Percentiles rank a stretch among this genome's conserved stretches.
Conservation (phyloP, 1,284 basidiomycete genomes). For the Ceratobasidium sp. region DNA sequence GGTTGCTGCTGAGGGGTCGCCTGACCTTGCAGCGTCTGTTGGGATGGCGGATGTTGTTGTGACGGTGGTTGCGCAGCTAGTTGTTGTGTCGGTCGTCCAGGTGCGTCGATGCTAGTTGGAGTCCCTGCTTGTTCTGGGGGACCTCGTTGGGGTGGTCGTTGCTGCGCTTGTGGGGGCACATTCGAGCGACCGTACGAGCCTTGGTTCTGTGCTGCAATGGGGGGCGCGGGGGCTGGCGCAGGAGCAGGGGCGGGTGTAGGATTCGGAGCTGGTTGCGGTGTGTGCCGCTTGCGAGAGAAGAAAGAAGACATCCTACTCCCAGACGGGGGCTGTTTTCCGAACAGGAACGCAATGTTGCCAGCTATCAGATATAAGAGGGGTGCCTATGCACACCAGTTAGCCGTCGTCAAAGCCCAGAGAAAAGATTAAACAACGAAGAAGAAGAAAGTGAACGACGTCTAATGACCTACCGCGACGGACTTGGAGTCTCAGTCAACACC, state of each 20-base stretch:
- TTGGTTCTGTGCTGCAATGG: constrained; percentile 61
- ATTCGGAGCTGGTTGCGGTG: constrained; percentile 65
- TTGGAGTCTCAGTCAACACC: constrained; percentile 8
- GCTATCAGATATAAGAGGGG: not conserved
- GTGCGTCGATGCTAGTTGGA: not conserved
- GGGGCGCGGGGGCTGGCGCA: constrained; percentile 71
- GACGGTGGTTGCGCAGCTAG: constrained; percentile 15
- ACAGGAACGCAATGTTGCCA: constrained; percentile 66
- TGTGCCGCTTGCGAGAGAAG: constrained; percentile 78
- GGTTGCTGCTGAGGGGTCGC: constrained; percentile 53
- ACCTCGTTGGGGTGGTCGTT: constrained; percentile 51
- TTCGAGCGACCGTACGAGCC: constrained; percentile 19
- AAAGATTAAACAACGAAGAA: not conserved
- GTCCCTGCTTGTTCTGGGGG: not conserved
- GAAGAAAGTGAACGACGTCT: not conserved
- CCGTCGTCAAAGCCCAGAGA: not conserved
- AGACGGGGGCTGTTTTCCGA: constrained; percentile 62
- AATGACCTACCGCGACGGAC: not conserved
- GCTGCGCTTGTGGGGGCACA: constrained; percentile 60
- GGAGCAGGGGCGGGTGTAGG: constrained; percentile 60
- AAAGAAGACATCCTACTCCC: constrained; percentile 76
- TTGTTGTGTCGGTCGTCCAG: not conserved
- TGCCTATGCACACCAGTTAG: not conserved
- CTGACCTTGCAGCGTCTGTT: constrained; percentile 48
- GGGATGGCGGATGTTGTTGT: constrained; percentile 21